Conservation (phyloP, 768 basidiomycete genomes). For the Dendrothele bispora region DNA sequence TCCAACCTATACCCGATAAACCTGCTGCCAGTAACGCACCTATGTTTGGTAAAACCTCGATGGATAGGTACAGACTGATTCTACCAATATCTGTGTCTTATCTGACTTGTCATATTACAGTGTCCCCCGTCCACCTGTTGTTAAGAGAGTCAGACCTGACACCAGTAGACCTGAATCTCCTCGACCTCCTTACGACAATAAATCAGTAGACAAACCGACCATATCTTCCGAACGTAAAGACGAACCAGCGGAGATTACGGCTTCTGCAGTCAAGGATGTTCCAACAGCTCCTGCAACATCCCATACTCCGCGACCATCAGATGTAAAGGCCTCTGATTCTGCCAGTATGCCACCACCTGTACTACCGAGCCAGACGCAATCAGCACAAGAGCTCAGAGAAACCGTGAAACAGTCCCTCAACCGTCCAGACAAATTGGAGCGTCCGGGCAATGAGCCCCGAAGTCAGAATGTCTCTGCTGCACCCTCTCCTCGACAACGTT, state of each 20-base stretch:
- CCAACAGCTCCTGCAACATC: constrained; percentile 18
- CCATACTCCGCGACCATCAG: constrained; percentile 33
- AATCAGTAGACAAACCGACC: constrained; percentile 7
- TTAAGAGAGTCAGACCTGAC: constrained; percentile 57
- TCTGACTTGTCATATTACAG: constrained; percentile 35
- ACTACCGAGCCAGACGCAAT: constrained; percentile 74
- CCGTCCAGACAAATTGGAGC: constrained; percentile 36
- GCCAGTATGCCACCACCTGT: constrained; percentile 77
- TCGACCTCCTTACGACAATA: constrained; percentile 21
- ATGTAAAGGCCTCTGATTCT: constrained; percentile 31
- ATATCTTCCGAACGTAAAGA: background rate
- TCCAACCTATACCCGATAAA: constrained; percentile 26
- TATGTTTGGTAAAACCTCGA: constrained; percentile 19
- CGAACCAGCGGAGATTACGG: no score
- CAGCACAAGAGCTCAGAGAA: constrained; percentile 78
- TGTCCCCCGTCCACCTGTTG: constrained; percentile 78
- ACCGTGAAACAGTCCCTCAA: constrained; percentile 68
- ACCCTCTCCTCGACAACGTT: constrained; percentile 62
- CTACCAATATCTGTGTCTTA: background rate
- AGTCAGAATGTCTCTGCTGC: constrained; percentile 50
- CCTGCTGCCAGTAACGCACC: constrained; percentile 12
- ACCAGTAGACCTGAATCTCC: constrained; percentile 34
- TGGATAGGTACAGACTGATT: constrained; percentile 13
- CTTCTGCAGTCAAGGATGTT: no score
- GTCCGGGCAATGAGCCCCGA: constrained; percentile 35